Conservation (phyloP, 805 yeast genomes). For the Candida coquimbonensis region DNA sequence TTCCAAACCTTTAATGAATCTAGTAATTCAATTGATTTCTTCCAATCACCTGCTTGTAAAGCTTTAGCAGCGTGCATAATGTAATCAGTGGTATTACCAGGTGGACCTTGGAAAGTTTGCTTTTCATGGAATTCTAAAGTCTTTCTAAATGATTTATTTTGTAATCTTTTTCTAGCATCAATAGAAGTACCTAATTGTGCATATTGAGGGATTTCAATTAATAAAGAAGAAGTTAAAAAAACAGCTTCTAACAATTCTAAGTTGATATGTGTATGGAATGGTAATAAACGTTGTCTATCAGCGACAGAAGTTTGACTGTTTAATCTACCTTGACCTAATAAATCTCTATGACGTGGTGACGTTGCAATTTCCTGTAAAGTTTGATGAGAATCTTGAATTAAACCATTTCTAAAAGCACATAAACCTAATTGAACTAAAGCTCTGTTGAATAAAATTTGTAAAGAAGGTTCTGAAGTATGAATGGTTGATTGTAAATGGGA, state of each 20-base stretch:
- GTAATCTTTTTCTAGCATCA: conserved; percentile 55
- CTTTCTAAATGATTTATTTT: conserved; percentile 82
- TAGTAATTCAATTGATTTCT: conserved; percentile 62
- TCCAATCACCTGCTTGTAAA: conserved; percentile 88
- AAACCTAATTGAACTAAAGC: conserved; percentile 93
- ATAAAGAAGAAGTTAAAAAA: conserved; percentile 80
- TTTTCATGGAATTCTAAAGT: conserved; percentile 88
- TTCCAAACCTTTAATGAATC: conserved; percentile 81
- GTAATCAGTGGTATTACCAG: conserved; percentile 91
- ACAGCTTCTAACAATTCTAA: conserved; percentile 91
- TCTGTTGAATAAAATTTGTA: conserved; percentile 92
- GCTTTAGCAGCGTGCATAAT: conserved; percentile 88
- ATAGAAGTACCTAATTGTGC: conserved; percentile 55
- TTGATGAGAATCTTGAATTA: conserved; percentile 81
- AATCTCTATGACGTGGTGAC: conserved; percentile 80
- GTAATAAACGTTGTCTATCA: conserved; percentile 79
- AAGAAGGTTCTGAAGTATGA: conserved; percentile 73
- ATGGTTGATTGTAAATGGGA: conserved; percentile 82
- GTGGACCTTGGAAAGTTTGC: conserved; percentile 95
- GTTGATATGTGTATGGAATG: conserved; percentile 98
- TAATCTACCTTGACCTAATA: conserved; percentile 74
- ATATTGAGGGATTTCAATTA: conserved; percentile 87
- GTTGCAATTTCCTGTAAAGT: conserved; percentile 82
- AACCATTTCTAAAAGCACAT: conserved; percentile 88
- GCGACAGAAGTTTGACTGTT: conserved; percentile 44